Evolutionary conservation across 768 basidiomycete genomes (phyloP), one percentile per base, ranked within the genome.

Genomic region (Lactarius sp.): DNA sequence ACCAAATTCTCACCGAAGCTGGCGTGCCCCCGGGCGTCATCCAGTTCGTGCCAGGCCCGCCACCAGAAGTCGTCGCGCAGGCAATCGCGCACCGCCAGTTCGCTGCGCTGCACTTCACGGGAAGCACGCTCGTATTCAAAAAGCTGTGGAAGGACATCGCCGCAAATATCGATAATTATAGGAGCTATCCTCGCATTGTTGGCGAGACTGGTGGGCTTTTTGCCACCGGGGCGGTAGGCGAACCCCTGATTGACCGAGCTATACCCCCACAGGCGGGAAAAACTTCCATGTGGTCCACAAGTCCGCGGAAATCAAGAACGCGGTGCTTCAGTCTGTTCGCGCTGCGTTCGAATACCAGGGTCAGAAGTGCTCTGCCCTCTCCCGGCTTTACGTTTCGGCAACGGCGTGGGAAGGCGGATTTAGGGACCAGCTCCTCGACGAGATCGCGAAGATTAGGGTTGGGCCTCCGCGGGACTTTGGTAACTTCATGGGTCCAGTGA

Each of bases 321-420:
- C 95, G n/a, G 97, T 92, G 55, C 68, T 90, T 52, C 96, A 98
- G 77, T 84, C 80, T 56, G 82, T 98, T 65, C 82, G 97, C 60
- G 90, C 82, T 18, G 94, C 88, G 1, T 98, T 96, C 74, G 97
- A 99, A 76, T 99, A 98, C 75, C 93, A 94, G 79, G 94, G 92
- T 56, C 97, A 99, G 74, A 99, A 98, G 76, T 99, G 97, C 74
- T 95, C 94, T 13, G 97, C 97, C 0, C 82, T 95, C 37, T 95
- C 95, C 3, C 80, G 97, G 56, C 73, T 92, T 36, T 99, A 98
- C 75, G 91, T 98, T 18, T 85, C 97, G n/a, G 77, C 81, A 22
- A 90, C 89, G 0, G 71, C 91, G 53, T 99, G 97, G 97, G 79
- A 83, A 56, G 77, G 75, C 36, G 92, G 92, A 34, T 98, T 98